These are phyloP conservation scores for Rosa rugosa DNA, from an alignment of 306 rosid species.

Conservation along the genomic window DNA sequence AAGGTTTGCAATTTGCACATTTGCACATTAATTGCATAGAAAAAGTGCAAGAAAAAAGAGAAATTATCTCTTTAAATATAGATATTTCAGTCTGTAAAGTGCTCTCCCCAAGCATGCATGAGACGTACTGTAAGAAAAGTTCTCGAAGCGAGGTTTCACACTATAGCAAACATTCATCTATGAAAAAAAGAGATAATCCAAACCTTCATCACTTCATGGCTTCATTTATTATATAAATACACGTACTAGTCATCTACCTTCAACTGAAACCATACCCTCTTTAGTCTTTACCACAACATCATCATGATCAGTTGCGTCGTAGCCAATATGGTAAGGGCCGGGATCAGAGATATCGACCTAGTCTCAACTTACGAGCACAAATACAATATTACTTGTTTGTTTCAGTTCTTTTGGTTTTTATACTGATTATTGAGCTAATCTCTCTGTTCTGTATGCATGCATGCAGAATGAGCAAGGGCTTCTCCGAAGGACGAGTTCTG, in stretches of 20 bases:
- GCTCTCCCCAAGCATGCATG: constrained; percentile 7
- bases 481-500: constrained; percentile 48
- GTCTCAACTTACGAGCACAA: background rate
- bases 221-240: background rate
- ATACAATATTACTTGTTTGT: background rate
- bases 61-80: constrained; percentile 1
- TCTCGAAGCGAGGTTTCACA: constrained; percentile 6
- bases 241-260: background rate
- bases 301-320: background rate
- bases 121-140: constrained; percentile 12
- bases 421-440: background rate
- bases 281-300: background rate
- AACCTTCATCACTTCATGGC: background rate
- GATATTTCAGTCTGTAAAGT: constrained; percentile 42
- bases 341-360: background rate
- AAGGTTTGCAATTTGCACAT: constrained; percentile 41
- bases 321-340: background rate
- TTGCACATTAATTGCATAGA: constrained; percentile 22
- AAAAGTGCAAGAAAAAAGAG: constrained; percentile 5
- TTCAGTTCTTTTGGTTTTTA: background rate
- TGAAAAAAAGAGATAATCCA: background rate
- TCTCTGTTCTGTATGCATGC: background rate
- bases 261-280: background rate
- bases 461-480: constrained; percentile 34
- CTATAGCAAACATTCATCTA: constrained; percentile 10